Conservation (phyloP, 1,284 basidiomycete species). For the Trichosporon ovoides region DNA sequence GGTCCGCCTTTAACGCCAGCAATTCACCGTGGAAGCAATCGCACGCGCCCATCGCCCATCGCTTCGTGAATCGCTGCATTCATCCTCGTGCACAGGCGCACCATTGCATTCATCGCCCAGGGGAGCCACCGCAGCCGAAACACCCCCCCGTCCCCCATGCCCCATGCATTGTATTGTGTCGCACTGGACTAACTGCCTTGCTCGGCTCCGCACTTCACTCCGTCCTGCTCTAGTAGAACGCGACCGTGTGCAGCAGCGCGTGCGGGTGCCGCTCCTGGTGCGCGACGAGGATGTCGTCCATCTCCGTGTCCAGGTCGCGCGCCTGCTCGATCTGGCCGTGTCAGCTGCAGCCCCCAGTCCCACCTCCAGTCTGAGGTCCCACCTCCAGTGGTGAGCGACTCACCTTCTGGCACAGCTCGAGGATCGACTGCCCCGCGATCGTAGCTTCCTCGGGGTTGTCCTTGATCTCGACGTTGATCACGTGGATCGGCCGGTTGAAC, state of each 20-base stretch:
- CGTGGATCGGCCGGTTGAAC: slow-evolving; percentile 85
- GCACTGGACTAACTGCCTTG: too few relatives aligned
- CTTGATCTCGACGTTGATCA: slow-evolving; percentile 98
- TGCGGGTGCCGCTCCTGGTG: slow-evolving; percentile 91
- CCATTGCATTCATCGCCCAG: too few relatives aligned
- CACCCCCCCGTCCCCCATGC: too few relatives aligned
- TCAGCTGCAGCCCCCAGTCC: neutral
- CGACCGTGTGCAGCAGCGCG: slow-evolving; percentile 81
- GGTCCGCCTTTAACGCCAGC: too few relatives aligned
- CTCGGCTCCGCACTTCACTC: neutral
- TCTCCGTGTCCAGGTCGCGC: slow-evolving; percentile 83
- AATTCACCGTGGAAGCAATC: too few relatives aligned
- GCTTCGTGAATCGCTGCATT: too few relatives aligned
- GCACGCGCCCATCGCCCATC: too few relatives aligned
- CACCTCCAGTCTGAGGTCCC: neutral
- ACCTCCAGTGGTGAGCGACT: too few relatives aligned
- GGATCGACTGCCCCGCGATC: slow-evolving; percentile 89
- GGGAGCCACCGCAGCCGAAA: too few relatives aligned
- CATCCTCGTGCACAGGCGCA: too few relatives aligned
- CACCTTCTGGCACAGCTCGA: slow-evolving; percentile 86
- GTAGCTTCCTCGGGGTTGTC: slow-evolving; percentile 98
- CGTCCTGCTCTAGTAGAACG: slow-evolving; percentile 61
- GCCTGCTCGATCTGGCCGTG: slow-evolving; percentile 72
- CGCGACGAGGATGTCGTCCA: slow-evolving; percentile 72
- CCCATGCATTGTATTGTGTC: too few relatives aligned